Percentiles rank a stretch among this genome's conserved stretches.
Evolutionary conservation across 2,329 filamentous ascomycete genomes (phyloP).

Genomic region (Trichoderma atrobrunneum): DNA sequence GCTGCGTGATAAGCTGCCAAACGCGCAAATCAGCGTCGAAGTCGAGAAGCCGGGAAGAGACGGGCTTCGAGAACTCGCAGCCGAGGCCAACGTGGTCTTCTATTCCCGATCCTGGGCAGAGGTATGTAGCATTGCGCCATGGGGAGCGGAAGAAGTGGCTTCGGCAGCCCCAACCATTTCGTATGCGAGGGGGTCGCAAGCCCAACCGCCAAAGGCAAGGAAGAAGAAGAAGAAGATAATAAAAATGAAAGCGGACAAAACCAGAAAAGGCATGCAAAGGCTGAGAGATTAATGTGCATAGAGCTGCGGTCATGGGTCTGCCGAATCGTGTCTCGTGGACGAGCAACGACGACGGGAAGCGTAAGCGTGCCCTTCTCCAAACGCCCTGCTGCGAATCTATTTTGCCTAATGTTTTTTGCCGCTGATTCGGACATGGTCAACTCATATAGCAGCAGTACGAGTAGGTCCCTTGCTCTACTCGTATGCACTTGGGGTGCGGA

Average conservation of each 20-base stretch:
- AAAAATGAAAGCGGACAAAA: neutral
- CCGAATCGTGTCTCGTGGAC: constrained; percentile 50
- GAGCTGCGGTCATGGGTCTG: constrained; percentile 42
- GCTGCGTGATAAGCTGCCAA: constrained; percentile 46
- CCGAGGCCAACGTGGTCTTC: constrained; percentile 67
- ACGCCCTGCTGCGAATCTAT: constrained; percentile 5
- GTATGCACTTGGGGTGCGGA: constrained; percentile 58
- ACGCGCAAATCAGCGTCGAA: constrained; percentile 62
- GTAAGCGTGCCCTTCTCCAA: constrained; percentile 34
- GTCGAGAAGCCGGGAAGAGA: constrained; percentile 65
- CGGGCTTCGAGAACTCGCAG: constrained; percentile 58
- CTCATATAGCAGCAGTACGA: constrained; percentile 23
- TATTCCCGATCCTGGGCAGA: constrained; percentile 70
- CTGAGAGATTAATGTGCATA: constrained; percentile 22
- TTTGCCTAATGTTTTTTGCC: constrained; percentile 10
- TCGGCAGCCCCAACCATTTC: neutral
- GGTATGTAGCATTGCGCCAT: constrained; percentile 39
- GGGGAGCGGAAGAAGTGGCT: neutral
- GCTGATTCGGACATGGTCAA: constrained; percentile 24
- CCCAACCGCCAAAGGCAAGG: neutral
- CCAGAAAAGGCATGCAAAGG: neutral
- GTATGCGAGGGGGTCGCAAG: neutral
- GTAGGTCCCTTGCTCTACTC: constrained; percentile 43
- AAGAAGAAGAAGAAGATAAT: neutral
- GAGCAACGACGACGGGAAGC: constrained; percentile 41